Conservation (phyloP, 225 moss, liverwort and hornwort species). For the Pseudisothecium myosuroides region DNA sequence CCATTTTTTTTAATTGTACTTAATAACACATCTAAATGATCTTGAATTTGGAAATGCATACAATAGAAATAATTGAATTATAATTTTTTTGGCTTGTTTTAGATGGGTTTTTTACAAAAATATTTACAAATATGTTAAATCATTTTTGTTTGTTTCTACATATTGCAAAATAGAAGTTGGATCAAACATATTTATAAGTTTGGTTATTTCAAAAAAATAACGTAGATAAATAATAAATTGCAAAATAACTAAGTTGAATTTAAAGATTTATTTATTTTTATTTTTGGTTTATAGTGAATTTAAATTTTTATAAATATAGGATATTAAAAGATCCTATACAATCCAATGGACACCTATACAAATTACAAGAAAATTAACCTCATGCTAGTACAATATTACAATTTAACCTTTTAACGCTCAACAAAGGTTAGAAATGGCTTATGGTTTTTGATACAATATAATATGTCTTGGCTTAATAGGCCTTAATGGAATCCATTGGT, state of each 20-base stretch:
- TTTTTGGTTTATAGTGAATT: not conserved
- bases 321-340: not conserved
- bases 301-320: not conserved
- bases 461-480: no score
- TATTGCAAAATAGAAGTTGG: not conserved
- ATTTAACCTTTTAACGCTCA: no score
- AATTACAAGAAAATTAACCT: not conserved
- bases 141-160: not conserved
- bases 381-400: not conserved
- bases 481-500: no score
- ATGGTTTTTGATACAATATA: no score
- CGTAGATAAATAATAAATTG: no score
- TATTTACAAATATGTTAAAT: not conserved
- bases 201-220: not conserved
- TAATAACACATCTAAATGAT: not conserved
- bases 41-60: not conserved
- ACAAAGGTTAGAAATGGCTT: no score
- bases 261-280: fast-evolving
- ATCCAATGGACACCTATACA: no score
- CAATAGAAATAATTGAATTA: not conserved
- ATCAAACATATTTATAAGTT: no score
- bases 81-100: not conserved
- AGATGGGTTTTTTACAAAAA: not conserved
- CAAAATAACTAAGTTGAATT: not conserved
- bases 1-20: not conserved